A percentile compares a stretch with the other conserved stretches of the same genome.
Evolutionary conservation across 2,329 filamentous ascomycete species (phyloP).

Genomic region (Ilyonectria mors-panacis): DNA sequence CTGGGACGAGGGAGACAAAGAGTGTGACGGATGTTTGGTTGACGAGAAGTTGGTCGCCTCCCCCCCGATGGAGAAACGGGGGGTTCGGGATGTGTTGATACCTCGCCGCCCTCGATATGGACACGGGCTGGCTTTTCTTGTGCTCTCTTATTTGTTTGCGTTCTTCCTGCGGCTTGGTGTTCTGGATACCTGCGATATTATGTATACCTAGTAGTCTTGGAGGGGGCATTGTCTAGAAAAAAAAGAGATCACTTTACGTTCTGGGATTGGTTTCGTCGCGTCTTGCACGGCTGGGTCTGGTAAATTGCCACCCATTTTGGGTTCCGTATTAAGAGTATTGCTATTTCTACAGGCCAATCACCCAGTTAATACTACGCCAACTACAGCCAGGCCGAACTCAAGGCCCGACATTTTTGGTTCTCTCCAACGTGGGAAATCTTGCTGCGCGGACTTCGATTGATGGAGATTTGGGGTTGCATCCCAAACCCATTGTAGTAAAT

Average conservation of each 20-base stretch:
- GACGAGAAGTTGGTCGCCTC: background rate
- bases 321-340: background rate
- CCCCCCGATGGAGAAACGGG: slow-evolving; percentile 4
- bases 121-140: slow-evolving; percentile 29
- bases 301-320: too few relatives aligned
- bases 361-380: background rate
- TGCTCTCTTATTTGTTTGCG: slow-evolving; percentile 26
- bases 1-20: background rate
- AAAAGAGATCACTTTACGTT: slow-evolving; percentile 15
- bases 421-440: too few relatives aligned
- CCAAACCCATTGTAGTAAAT: background rate
- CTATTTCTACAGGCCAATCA: background rate
- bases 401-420: background rate
- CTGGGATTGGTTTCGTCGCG: slow-evolving; percentile 5
- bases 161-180: slow-evolving; percentile 52
- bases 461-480: too few relatives aligned
- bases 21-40: slow-evolving; percentile 5
- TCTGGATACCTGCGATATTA: slow-evolving; percentile 53
- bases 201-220: slow-evolving; percentile 37
- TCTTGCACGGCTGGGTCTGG: background rate
- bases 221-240: slow-evolving; percentile 30
- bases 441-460: background rate
- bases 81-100: slow-evolving; percentile 44
- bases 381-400: background rate
- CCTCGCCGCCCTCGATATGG: slow-evolving; percentile 35